Percentiles rank a stretch among this genome's conserved stretches.
Evolutionary conservation across 306 rosid species (phyloP).

Genomic region (Mimosa pudica): DNA sequence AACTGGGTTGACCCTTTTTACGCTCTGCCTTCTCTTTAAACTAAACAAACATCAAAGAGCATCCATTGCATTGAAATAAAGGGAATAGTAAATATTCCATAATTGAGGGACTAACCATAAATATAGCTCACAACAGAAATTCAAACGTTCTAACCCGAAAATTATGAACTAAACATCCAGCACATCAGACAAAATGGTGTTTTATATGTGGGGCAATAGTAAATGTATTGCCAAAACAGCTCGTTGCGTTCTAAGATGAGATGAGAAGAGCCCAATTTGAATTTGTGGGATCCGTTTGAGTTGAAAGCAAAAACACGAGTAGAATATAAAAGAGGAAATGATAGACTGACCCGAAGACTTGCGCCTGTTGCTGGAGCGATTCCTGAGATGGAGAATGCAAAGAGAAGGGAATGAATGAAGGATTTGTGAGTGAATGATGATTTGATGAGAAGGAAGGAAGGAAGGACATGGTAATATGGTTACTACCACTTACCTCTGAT

Average conservation of each 20-base stretch:
- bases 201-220: not conserved
- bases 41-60: not conserved
- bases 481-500: conserved; percentile 49
- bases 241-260: not conserved
- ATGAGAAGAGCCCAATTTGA: not conserved
- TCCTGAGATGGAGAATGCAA: too few relatives aligned
- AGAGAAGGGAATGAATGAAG: not conserved
- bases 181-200: not conserved
- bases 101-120: not conserved
- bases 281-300: not conserved
- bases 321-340: not conserved
- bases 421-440: not conserved
- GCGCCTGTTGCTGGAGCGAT: conserved; percentile 62
- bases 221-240: not conserved
- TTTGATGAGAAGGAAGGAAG: not conserved
- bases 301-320: conserved; percentile 8
- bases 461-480: not conserved
- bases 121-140: not conserved
- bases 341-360: conserved; percentile 59
- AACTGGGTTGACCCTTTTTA: too few relatives aligned
- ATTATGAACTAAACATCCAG: not conserved
- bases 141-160: not conserved
- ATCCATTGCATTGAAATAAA: too few relatives aligned
- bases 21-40: not conserved
- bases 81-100: too few relatives aligned